Percentiles rank a stretch among this genome's conserved stretches.
These are phyloP conservation scores for Colletotrichum cordylinicola DNA, from an alignment of 2,329 filamentous ascomycete genomes.

Conservation along the genomic window DNA sequence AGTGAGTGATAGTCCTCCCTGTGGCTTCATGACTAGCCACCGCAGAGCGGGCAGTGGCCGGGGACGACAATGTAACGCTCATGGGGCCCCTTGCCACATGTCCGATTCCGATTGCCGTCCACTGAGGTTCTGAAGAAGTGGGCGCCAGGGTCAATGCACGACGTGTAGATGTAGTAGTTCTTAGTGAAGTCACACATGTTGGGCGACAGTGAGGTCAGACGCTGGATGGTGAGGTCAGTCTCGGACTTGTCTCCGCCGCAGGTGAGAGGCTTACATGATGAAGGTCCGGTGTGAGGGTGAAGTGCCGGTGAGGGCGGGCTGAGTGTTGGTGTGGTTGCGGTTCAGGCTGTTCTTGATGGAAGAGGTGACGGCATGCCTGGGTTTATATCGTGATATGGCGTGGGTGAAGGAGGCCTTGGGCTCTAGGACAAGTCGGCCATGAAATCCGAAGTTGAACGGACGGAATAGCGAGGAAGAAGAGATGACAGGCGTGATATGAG, in stretches of 20 bases:
- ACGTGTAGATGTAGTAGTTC: constrained; percentile 79
- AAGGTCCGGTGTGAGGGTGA: not conserved
- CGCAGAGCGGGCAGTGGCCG: constrained; percentile 60
- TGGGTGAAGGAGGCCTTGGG: not conserved
- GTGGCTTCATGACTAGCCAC: constrained; percentile 28
- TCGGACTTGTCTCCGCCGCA: not conserved
- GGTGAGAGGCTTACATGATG: not conserved
- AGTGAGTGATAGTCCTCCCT: not conserved
- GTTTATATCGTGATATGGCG: not conserved
- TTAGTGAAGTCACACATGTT: constrained; percentile 72
- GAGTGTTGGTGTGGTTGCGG: not conserved
- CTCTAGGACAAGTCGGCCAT: not conserved
- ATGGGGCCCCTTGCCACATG: constrained; percentile 70
- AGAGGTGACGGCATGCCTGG: not conserved
- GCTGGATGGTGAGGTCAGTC: not conserved
- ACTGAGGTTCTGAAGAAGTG: constrained; percentile 76
- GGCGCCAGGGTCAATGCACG: constrained; percentile 70
- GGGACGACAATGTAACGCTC: constrained; percentile 76
- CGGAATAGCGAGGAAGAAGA: constrained; percentile 2
- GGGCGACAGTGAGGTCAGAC: not conserved
- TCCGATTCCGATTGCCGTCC: constrained; percentile 65
- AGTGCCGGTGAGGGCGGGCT: not conserved
- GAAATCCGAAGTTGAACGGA: constrained; percentile 8
- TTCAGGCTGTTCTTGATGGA: not conserved
- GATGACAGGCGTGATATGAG: constrained; percentile 6